Conservation (phyloP, 2,329 filamentous ascomycete species). For the Pseudogymnoascus sp. region DNA sequence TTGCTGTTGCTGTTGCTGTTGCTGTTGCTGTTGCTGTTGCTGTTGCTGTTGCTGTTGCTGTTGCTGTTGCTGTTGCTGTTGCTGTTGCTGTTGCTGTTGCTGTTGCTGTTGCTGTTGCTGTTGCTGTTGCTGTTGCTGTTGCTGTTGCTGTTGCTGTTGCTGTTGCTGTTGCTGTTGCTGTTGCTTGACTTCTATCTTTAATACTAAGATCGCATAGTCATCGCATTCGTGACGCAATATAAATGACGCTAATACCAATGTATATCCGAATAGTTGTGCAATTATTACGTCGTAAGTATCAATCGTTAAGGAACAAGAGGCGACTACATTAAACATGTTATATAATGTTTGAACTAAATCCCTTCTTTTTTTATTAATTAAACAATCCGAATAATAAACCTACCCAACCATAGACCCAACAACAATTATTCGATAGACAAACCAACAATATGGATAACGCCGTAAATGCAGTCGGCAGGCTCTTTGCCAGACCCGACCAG, state of each 20-base stretch:
- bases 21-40: no score
- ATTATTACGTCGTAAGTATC: not conserved
- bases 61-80: no score
- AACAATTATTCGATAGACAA: not conserved
- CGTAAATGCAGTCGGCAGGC: constrained; percentile 15
- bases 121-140: no score
- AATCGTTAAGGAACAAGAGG: not conserved
- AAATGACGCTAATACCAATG: not conserved
- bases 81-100: no score
- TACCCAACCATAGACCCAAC: not conserved
- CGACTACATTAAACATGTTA: not conserved
- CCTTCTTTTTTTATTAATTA: not conserved
- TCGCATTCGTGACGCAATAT: not conserved
- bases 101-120: no score
- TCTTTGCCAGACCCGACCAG: constrained; percentile 14
- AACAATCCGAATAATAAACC: not conserved
- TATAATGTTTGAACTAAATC: not conserved
- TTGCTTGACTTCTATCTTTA: not conserved
- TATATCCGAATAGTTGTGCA: not conserved
- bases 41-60: no score
- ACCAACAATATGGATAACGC: constrained; percentile 16
- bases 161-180: no score
- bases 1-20: no score
- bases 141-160: no score
- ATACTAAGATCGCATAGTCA: not conserved